phyloP scores from a whole-genome alignment of 2,329 filamentous ascomycete species.

The Fusarium coffeatum region DNA sequence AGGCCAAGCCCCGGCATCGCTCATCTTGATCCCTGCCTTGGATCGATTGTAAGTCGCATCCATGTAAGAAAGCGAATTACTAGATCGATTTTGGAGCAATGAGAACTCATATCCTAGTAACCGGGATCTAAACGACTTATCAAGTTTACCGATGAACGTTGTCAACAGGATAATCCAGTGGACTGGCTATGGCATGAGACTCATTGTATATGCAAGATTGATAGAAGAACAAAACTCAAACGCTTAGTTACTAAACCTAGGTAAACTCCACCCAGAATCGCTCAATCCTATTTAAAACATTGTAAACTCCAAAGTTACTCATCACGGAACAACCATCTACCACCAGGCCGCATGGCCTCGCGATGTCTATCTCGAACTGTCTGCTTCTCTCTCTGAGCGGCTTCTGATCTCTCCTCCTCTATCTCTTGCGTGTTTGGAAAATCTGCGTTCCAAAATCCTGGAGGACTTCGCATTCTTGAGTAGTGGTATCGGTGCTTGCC shows the following conservation, averaged over 20 bases:
- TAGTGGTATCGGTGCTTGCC: slow-evolving; percentile 83
- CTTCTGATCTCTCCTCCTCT: slow-evolving; percentile 72
- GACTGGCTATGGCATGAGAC: not conserved
- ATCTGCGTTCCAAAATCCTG: slow-evolving; percentile 90
- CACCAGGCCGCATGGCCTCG: slow-evolving; percentile 82
- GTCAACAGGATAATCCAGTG: not conserved
- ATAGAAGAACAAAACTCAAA: not conserved
- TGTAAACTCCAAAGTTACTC: slow-evolving; percentile 61
- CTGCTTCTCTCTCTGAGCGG: slow-evolving; percentile 70
- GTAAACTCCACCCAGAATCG: not conserved
- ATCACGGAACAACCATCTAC: slow-evolving; percentile 84
- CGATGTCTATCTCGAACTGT: slow-evolving; percentile 78
- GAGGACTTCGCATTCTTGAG: slow-evolving; percentile 77
- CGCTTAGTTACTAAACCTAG: not conserved
- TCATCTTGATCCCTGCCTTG: slow-evolving; percentile 15
- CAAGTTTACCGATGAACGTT: not conserved
- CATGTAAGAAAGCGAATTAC: not conserved
- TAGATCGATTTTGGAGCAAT: not conserved
- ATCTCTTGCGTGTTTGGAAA: slow-evolving; percentile 91
- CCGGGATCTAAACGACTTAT: not conserved
- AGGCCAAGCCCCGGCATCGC: slow-evolving; percentile 31
- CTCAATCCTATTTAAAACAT: not conserved
- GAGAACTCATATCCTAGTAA: not conserved
- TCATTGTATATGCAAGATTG: not conserved
- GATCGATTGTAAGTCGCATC: slow-evolving; percentile 1